These are phyloP conservation scores for Hypomyces rosellus DNA, from an alignment of 2,329 filamentous ascomycete species.

Conservation along the genomic window DNA sequence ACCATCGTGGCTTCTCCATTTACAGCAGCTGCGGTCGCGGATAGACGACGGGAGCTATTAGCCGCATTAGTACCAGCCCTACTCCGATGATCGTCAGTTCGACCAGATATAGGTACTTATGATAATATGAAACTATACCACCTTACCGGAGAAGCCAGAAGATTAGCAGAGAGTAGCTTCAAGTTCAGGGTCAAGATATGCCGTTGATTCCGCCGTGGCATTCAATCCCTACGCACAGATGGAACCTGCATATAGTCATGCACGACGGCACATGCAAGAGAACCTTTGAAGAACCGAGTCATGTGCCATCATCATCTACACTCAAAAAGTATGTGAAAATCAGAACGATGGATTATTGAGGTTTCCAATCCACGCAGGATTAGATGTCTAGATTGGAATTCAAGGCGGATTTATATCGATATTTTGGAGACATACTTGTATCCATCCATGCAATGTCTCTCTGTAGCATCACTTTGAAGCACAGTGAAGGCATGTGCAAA, in stretches of 20 bases:
- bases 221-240: neutral
- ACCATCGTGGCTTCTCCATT: no score
- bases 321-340: neutral
- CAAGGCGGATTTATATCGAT: no score
- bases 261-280: neutral
- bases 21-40: neutral
- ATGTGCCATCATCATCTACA: neutral
- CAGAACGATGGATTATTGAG: neutral
- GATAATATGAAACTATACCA: neutral
- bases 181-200: no score
- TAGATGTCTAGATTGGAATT: no score
- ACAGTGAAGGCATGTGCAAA: neutral
- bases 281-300: no score
- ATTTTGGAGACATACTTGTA: no score
- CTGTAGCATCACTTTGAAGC: no score
- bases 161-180: no score
- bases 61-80: neutral
- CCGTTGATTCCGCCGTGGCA: no score
- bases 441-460: no score
- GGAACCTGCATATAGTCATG: neutral
- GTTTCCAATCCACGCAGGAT: no score
- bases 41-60: neutral
- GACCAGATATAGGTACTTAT: neutral
- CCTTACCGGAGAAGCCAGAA: neutral
- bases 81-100: neutral